A percentile compares a stretch with the other conserved stretches of the same genome.
Conservation (phyloP, 306 rosid genomes). For the Rosa lucieae region DNA sequence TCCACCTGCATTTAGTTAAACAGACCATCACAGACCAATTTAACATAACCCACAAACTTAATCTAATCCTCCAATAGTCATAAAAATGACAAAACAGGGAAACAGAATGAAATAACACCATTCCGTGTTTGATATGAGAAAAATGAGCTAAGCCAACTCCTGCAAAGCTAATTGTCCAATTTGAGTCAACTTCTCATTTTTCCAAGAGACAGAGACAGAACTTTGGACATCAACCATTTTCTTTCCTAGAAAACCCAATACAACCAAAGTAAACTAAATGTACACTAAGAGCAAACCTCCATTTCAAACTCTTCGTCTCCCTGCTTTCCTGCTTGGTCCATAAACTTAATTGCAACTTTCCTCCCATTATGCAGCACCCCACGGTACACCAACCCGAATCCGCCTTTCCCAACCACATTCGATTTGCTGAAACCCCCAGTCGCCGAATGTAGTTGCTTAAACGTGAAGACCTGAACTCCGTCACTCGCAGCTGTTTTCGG, state of each 20-base stretch:
- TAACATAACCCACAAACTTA: slow-evolving; percentile 18
- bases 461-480: slow-evolving; percentile 79
- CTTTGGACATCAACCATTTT: neutral
- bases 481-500: slow-evolving; percentile 59
- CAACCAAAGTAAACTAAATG: slow-evolving; percentile 10
- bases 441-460: slow-evolving; percentile 92
- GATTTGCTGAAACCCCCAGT: slow-evolving; percentile 89
- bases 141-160: no score
- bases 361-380: slow-evolving; percentile 83
- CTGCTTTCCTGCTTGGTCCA: slow-evolving; percentile 91
- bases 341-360: slow-evolving; percentile 82
- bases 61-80: neutral
- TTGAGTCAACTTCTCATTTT: neutral
- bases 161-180: neutral
- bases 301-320: slow-evolving; percentile 90
- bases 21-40: slow-evolving; percentile 22
- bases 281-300: slow-evolving; percentile 57
- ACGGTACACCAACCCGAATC: slow-evolving; percentile 82
- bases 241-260: neutral
- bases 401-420: slow-evolving; percentile 86
- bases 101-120: neutral
- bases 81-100: neutral
- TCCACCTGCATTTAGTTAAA: slow-evolving; percentile 60
- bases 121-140: neutral
- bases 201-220: neutral